These are phyloP conservation scores for Hypsizygus ulmarius DNA, from an alignment of 1,284 basidiomycete species.

Conservation along the genomic window DNA sequence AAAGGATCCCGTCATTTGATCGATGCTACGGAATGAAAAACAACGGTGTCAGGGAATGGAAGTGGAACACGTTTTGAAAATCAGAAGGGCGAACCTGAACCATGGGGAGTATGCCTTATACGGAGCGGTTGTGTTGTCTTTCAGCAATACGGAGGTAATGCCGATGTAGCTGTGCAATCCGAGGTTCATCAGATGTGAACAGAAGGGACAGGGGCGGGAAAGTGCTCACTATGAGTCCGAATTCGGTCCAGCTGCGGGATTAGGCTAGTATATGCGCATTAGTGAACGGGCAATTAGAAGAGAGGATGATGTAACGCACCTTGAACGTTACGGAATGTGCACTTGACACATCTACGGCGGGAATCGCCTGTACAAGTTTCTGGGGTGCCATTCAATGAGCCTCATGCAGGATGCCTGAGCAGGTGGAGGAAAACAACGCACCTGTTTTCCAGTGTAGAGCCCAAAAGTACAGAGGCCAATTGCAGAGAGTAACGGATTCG, in stretches of 20 bases:
- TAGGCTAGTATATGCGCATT: conserved; percentile 31
- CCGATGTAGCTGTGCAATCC: conserved; percentile 49
- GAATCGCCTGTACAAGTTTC: conserved; percentile 51
- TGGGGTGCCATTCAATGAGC: conserved; percentile 21
- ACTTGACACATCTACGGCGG: conserved; percentile 52
- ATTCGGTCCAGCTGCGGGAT: conserved; percentile 50
- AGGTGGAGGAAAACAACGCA: conserved; percentile 26
- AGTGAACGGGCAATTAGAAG: background rate
- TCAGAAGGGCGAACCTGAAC: conserved; percentile 45
- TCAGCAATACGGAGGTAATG: conserved; percentile 46
- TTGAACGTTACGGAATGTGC: conserved; percentile 53
- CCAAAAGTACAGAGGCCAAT: conserved; percentile 52
- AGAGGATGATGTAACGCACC: conserved; percentile 30
- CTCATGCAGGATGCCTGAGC: conserved; percentile 1
- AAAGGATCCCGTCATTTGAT: conserved; percentile 59
- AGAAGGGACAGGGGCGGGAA: background rate
- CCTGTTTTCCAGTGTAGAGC: conserved; percentile 53
- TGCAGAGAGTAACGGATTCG: conserved; percentile 41
- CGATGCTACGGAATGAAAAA: conserved; percentile 37
- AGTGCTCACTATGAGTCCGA: conserved; percentile 49
- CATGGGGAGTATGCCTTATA: conserved; percentile 51
- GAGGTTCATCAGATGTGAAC: background rate
- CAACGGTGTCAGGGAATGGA: conserved; percentile 5
- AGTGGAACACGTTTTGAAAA: conserved; percentile 4
- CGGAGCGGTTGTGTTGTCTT: conserved; percentile 30